Base-by-base conservation (phyloP, 352 stramenopile species). In the Elongisporangium prolatum region DNA sequence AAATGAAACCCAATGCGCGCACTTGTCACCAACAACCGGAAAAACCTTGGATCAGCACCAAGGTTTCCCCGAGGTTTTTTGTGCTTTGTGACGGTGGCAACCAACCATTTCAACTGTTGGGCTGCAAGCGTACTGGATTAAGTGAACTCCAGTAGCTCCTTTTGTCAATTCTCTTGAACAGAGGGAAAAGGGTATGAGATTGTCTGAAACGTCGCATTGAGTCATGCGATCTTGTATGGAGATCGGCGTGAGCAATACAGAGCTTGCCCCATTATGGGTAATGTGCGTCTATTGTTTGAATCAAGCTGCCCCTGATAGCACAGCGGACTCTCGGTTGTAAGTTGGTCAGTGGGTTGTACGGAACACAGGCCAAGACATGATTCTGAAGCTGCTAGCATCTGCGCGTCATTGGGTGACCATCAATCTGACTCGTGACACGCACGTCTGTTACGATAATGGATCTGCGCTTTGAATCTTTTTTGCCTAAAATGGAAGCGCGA, bases 1-100 rank as follows among this genome's bases (percentile, higher is more conserved):
- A 44, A 44, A 4, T 9, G 34, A 44, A 44, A 44, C 10, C 34
- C 34, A 17, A 44, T 44, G 34, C 34, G 34, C 34, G 34, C 34
- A 54, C 25, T 24, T 24, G 21, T 24, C 60, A 51, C 63, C 67
- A 71, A 64, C 67, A 74, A 64, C 18, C 8, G 24, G 48, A 67
- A 67, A 63, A 65, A 63, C 61, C 61, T 67, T n/a, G 20, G 4
- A n/a, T n/a, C n/a, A n/a, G n/a, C n/a, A n/a, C n/a, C n/a, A n/a
- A n/a, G n/a, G n/a, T n/a, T n/a, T n/a, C n/a, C 34, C 34, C 34
- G 34, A 44, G 34, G 34, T 44, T 44, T 44, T 44, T 44, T 13
- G 0, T 44, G 6, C 34, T 17, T 44, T 17, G 34, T 44, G 34
- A 13, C 34, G 34, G 11, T 17, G 34, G 34, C 34, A 44, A 44